Evolutionary conservation across 2,329 filamentous ascomycete genomes (phyloP), one percentile per base, ranked within the genome.

Genomic region (Sporothrix mexicana): DNA sequence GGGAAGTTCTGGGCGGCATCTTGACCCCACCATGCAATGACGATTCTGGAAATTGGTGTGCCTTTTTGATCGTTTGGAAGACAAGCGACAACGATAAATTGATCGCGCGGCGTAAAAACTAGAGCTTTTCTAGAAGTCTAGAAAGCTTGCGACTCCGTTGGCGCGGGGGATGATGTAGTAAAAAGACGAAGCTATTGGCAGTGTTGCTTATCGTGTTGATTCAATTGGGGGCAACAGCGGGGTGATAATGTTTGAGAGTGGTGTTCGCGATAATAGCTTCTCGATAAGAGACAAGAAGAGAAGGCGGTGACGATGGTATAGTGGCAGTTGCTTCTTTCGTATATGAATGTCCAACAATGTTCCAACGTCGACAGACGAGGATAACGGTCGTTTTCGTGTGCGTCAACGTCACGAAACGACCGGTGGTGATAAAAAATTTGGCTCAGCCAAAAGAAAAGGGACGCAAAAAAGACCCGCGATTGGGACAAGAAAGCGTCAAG

Each of bases 1-100:
- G 87, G 77, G 93, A 91, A 79, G 92, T 90, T 88, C 93, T 91
- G 80, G 94, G 94, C 84, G 95, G 94, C 95, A 97, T 97, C 84
- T 87, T 87, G 86, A 86, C 83, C 85, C 86, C 85, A 87, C 87
- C 88, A 89, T 87, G 82, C 83, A 81, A 78, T 75, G 76, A 41
- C 67, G 13, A 47, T 68, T 77, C 72, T 72, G 20, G 47, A 64
- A 12, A 53, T 62, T 17, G 30, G 10, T 71, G 6, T 30, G 25
- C 13, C 49, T 71, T 47, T 64, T 36, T 45, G 4, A 20, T 23
- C 10, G 20, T 70, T 15, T 12, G 13, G 17, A 10, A 61, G 9
- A 9, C 15, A 9, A n/a, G 45, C 17, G 69, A 36, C 61, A 62
- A 71, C 61, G 20, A 30, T 45, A 9, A 20, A 49, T 57, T 41